Percentiles rank a stretch among this genome's conserved stretches.
Evolutionary conservation across 2,329 filamentous ascomycete species (phyloP).

Genomic region (Aspergillus carbonarius): DNA sequence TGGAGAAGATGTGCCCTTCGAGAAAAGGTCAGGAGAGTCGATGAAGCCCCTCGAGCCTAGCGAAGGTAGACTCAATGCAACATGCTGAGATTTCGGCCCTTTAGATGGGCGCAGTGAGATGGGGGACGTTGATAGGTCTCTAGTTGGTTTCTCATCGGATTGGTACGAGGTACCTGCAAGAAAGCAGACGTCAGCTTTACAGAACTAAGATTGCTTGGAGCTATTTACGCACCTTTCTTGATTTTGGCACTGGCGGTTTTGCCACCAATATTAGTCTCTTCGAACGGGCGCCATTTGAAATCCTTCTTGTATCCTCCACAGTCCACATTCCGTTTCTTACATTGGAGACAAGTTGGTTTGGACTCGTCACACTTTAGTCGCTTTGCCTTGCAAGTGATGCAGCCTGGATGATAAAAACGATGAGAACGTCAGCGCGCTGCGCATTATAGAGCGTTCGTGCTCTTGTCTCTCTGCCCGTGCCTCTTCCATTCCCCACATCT

Average conservation of each 20-base stretch:
- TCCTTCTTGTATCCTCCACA: slow-evolving; percentile 74
- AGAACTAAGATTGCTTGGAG: neutral
- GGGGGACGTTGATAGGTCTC: slow-evolving; percentile 1
- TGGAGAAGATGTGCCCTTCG: slow-evolving; percentile 3
- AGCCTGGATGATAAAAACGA: slow-evolving; percentile 52
- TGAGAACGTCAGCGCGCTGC: slow-evolving; percentile 31
- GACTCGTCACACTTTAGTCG: slow-evolving; percentile 72
- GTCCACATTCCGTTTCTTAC: slow-evolving; percentile 61
- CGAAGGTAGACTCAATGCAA: neutral
- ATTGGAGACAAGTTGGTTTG: slow-evolving; percentile 67
- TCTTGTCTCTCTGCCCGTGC: slow-evolving; percentile 1
- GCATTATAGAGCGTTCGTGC: slow-evolving; percentile 10
- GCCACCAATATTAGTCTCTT: slow-evolving; percentile 57
- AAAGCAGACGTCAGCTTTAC: slow-evolving; percentile 3
- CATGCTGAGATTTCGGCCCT: neutral
- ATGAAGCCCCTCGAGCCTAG: neutral
- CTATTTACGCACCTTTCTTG: slow-evolving; percentile 44
- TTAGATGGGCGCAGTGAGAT: neutral
- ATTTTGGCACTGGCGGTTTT: slow-evolving; percentile 38
- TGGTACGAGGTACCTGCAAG: slow-evolving; percentile 11
- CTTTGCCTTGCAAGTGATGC: slow-evolving; percentile 71
- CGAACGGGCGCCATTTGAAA: slow-evolving; percentile 72
- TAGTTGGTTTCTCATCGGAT: slow-evolving; percentile 6
- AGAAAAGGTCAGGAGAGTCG: slow-evolving; percentile 2
- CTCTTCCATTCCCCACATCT: neutral